Evolutionary conservation across 139 green algal species (phyloP).

Genomic region (Chlamydomonas schloesseri): DNA sequence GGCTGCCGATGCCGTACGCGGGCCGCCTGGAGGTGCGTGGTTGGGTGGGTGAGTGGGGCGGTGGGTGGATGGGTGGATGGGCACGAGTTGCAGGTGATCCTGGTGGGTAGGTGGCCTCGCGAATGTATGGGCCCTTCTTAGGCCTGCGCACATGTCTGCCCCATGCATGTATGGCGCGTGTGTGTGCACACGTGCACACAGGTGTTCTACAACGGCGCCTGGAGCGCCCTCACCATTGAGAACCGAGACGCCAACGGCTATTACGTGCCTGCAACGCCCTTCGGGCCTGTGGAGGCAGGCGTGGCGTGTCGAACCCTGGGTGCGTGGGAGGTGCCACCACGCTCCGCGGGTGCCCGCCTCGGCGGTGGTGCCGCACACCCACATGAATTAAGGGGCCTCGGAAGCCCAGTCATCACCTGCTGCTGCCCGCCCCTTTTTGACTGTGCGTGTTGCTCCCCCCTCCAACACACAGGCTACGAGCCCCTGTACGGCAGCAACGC

Average conservation of each 20-base stretch:
- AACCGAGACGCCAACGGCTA: neutral
- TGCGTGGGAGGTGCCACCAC: neutral
- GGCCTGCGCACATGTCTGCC: no score
- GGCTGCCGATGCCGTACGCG: neutral
- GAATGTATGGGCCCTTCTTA: no score
- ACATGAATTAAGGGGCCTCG: no score
- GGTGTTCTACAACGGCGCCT: neutral
- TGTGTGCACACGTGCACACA: neutral
- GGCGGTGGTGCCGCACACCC: no score
- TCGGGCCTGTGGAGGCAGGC: neutral
- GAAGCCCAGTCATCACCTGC: no score
- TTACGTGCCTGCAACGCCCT: neutral
- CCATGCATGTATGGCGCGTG: neutral
- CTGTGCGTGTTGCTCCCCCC: no score
- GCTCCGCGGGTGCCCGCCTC: no score
- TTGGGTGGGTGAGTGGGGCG: neutral
- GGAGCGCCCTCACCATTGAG: neutral
- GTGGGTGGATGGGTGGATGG: neutral
- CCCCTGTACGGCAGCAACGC: conserved; percentile 8
- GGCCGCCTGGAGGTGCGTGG: conserved; percentile 6
- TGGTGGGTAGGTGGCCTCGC: no score
- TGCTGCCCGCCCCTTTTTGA: no score
- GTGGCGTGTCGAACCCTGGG: conserved; percentile 12
- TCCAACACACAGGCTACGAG: conserved; percentile 17
- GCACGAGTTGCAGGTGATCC: no score